Base-by-base conservation (phyloP, 2,329 filamentous ascomycete genomes). In the Fusarium euwallaceae region DNA sequence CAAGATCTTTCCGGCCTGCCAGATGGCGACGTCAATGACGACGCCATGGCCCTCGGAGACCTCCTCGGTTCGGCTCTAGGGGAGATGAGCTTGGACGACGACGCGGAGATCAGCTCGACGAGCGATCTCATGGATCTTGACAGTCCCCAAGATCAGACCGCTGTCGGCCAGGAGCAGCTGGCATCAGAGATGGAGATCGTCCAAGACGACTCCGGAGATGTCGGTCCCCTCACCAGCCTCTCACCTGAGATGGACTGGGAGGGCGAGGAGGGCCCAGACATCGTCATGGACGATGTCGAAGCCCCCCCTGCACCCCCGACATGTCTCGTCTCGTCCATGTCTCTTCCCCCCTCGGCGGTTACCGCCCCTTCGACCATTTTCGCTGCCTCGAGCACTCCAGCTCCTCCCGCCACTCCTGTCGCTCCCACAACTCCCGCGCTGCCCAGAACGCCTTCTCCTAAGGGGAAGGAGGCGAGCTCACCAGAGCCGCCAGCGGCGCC, bases 221-320 rank as follows among this genome's bases (percentile, higher is more conserved):
- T 43, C 16, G 17, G 17, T 22, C n/a, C 20, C 10, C 36, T 37
- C 32, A 5, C 14, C 11, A 14, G 20, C 14, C 8, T 27, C 9
- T 36, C 41, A 20, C 24, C 59, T 51, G 17, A 27, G 7, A 48
- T 66, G 48, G n/a, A 56, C 7, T 36, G 29, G 48, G n/a, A 56
- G 36, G n/a, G 12, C 4, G 39, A 66, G 22, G 20, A 48, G 24
- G 22, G 3, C 2, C 5, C n/a, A 9, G 67, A 71, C 9, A 17
- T 59, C 41, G 36, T 22, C n/a, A 71, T 71, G 68, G 45, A 11
- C 32, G 68, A 66, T 14, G 43, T 43, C 37, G 16, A 63, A 8
- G 17, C 10, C 4, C 22, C 22, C 41, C 41, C 20, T 45, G 41
- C 20, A 22, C 20, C 41, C 12, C 41, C 41, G 41, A 45, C 32